phyloP scores from a whole-genome alignment of 352 stramenopile genomes.

The Phytophthora vignae region DNA sequence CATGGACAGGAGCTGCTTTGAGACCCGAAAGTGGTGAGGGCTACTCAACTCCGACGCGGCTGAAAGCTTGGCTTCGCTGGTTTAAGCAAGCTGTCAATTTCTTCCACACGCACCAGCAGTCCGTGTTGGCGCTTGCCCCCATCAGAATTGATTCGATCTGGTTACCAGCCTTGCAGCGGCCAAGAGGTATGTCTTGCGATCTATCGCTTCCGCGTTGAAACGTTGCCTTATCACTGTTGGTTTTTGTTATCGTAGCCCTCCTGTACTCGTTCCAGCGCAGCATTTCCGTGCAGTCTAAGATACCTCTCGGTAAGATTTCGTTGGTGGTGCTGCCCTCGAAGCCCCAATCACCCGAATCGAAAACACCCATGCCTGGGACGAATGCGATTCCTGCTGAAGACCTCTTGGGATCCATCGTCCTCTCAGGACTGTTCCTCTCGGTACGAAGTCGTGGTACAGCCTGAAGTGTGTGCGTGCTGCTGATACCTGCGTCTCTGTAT shows the following conservation, averaged over 20 bases:
- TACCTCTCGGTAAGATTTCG: slow-evolving; percentile 33
- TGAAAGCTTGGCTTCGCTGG: slow-evolving; percentile 41
- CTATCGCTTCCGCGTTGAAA: not conserved
- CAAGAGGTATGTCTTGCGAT: slow-evolving; percentile 44
- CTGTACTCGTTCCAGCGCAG: slow-evolving; percentile 47
- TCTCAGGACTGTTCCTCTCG: slow-evolving; percentile 55
- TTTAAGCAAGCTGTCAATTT: slow-evolving; percentile 40
- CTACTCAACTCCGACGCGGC: slow-evolving; percentile 32
- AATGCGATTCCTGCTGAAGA: slow-evolving; percentile 8
- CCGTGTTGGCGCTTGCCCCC: slow-evolving; percentile 12
- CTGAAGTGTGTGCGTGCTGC: not conserved
- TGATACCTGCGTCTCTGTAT: slow-evolving; percentile 1
- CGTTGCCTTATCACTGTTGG: too few relatives aligned
- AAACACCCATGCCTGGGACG: not conserved
- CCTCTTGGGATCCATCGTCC: slow-evolving; percentile 38
- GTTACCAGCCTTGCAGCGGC: slow-evolving; percentile 50
- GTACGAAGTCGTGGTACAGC: slow-evolving; percentile 26
- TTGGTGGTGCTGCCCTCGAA: slow-evolving; percentile 31
- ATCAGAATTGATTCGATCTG: slow-evolving; percentile 35
- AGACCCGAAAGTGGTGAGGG: slow-evolving; percentile 13
- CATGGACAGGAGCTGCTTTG: slow-evolving; percentile 13
- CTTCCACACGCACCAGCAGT: slow-evolving; percentile 42
- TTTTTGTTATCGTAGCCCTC: slow-evolving; percentile 31
- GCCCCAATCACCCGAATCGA: not conserved
- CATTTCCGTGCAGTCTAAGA: slow-evolving; percentile 28